Evolutionary conservation across 202 grass and related monocot genomes (phyloP).

Genomic region (Elaeis oleifera): DNA sequence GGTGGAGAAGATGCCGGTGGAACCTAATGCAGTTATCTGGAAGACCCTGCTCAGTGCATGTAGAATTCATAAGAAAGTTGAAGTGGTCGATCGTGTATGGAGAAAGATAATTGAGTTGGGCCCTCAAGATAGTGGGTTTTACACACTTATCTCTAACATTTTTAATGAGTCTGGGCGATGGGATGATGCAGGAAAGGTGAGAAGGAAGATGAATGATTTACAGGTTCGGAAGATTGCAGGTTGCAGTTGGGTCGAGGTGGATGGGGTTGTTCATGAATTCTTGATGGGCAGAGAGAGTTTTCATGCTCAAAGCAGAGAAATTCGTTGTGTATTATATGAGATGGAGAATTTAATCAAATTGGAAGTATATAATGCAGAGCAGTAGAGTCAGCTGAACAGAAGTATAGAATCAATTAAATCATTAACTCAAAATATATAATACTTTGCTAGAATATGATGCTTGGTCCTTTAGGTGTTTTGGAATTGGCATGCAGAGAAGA

Average conservation of each 20-base stretch:
- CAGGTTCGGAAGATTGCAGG: constrained; percentile 16
- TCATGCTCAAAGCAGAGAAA: constrained; percentile 16
- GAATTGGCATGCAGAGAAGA: no score
- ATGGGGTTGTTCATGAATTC: constrained; percentile 16
- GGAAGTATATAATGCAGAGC: neutral
- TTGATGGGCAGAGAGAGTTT: constrained; percentile 17
- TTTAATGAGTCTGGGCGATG: constrained; percentile 2
- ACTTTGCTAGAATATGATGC: no score
- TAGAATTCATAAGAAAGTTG: constrained; percentile 12
- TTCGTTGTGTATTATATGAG: constrained; percentile 1
- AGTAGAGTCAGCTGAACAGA: no score
- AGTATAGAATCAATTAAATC: no score
- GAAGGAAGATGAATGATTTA: constrained; percentile 21
- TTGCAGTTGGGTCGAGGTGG: constrained; percentile 17
- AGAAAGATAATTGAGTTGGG: constrained; percentile 10
- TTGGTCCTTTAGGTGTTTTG: no score
- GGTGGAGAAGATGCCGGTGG: constrained; percentile 6
- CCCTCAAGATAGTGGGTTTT: constrained; percentile 10
- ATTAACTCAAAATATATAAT: no score
- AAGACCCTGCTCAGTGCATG: constrained; percentile 18
- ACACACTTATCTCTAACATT: constrained; percentile 8
- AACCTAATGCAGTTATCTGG: constrained; percentile 16
- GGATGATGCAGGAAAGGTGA: constrained; percentile 9
- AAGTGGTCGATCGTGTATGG: constrained; percentile 5
- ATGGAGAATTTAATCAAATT: constrained; percentile 5